Base-by-base conservation (phyloP, 2,329 filamentous ascomycete genomes). In the Cadophora malorum region DNA sequence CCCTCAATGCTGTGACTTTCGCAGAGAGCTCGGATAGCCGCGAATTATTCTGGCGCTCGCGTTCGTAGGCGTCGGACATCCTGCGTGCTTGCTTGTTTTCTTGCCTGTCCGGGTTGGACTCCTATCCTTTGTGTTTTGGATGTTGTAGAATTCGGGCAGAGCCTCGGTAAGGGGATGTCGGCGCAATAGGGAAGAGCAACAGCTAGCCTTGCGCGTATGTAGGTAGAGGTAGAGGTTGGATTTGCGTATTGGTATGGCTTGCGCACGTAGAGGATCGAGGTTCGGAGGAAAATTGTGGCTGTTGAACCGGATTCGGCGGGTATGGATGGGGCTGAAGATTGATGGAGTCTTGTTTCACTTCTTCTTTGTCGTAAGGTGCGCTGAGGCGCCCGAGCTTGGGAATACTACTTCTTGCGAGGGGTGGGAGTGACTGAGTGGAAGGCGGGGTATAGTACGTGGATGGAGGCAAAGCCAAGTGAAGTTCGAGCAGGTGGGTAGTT, bases 1-100 rank as follows among this genome's bases (percentile, higher is more conserved):
- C 92, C 77, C 95, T 93, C 71, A 99, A 87, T 63, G 94, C 93
- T 21, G 92, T 92, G 65, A 98, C 94, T 83, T 99, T 99, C 73
- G 89, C 87, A 19, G 92, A 91, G 47, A 99, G 91, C 79, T 97
- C 94, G 76, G 95, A 90, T 66, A 99, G 91, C 75, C 95, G 94
- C 73, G 92, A 90, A 82, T 98, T 97, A 83, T 99, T 99, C 81
- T 99, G 96, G 78, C 88, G 86, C 82, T 93, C 90, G 79, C 90
- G 90, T 82, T 93, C 90, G 82, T 91, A 93, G 72, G 90, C 86
- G 79, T 93, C 90, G 58, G 90, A 90, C 90, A 93, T 93, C 72
- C 68, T 79, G 72, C 12, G 50, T 60, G 31, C 21, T 38, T 56
- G 38, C 45, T 45, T 45, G 12, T 6, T 14, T 19, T 5, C 45